phyloP scores from a whole-genome alignment of 2,329 filamentous ascomycete species.

The Anisogramma anomala region DNA sequence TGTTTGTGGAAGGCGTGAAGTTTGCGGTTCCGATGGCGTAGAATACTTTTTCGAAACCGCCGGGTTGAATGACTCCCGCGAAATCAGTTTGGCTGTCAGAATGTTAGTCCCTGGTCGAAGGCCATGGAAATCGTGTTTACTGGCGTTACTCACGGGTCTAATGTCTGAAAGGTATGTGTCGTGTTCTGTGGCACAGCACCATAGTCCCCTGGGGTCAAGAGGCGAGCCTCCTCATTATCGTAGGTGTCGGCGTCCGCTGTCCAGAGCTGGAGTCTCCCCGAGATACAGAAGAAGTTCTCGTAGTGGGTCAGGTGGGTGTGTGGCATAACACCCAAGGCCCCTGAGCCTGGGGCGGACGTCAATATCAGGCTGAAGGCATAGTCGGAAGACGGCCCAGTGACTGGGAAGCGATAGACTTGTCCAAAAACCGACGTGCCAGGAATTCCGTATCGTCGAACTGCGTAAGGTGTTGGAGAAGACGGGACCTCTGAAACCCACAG shows the following conservation, averaged over 20 bases:
- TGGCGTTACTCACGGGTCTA: slow-evolving; percentile 24
- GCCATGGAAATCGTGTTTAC: not conserved
- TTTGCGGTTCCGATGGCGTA: slow-evolving; percentile 21
- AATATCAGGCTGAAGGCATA: slow-evolving; percentile 33
- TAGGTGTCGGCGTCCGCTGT: slow-evolving; percentile 23
- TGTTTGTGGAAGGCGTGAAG: slow-evolving; percentile 8
- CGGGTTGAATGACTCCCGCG: slow-evolving; percentile 32
- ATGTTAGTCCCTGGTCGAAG: not conserved
- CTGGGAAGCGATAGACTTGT: slow-evolving; percentile 15
- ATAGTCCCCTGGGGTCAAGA: slow-evolving; percentile 34
- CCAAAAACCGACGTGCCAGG: not conserved
- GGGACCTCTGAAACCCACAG: slow-evolving; percentile 8
- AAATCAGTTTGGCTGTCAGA: slow-evolving; percentile 29
- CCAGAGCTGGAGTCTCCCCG: slow-evolving; percentile 36
- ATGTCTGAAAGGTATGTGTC: slow-evolving; percentile 35
- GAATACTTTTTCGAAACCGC: slow-evolving; percentile 37
- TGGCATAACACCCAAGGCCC: slow-evolving; percentile 29
- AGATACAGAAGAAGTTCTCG: slow-evolving; percentile 35
- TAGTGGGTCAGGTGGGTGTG: slow-evolving; percentile 32
- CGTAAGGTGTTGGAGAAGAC: slow-evolving; percentile 3
- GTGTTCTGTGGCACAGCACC: slow-evolving; percentile 33
- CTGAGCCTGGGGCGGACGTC: slow-evolving; percentile 29
- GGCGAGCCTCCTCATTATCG: slow-evolving; percentile 16
- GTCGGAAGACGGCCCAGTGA: slow-evolving; percentile 32
- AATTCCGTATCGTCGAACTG: slow-evolving; percentile 8